Conservation (phyloP, 2,329 filamentous ascomycete genomes). For the Chrysosporium queenslandicum region DNA sequence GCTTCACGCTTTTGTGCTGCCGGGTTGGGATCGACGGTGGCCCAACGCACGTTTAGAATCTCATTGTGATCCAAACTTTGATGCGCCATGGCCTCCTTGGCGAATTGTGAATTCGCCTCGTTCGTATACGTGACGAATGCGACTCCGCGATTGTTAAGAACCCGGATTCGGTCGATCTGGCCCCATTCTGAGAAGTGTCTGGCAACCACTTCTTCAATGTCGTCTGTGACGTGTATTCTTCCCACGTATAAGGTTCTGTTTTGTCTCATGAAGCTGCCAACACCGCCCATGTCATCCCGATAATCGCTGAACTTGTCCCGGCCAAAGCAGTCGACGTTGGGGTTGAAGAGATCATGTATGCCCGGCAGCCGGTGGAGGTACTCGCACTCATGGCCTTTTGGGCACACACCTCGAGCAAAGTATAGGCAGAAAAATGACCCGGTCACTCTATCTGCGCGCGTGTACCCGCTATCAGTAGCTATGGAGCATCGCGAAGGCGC, state of each 20-base stretch:
- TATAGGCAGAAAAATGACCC: conserved; percentile 89
- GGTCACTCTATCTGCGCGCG: conserved; percentile 61
- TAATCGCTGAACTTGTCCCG: conserved; percentile 90
- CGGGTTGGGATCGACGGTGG: conserved; percentile 90
- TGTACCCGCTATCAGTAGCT: conserved; percentile 67
- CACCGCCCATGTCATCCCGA: conserved; percentile 94
- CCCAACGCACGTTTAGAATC: conserved; percentile 92
- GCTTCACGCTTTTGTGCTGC: conserved; percentile 89
- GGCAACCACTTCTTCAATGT: conserved; percentile 92
- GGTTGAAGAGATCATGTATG: conserved; percentile 81
- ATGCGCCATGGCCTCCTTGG: conserved; percentile 91
- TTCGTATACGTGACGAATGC: conserved; percentile 93
- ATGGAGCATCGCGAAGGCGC: conserved; percentile 83
- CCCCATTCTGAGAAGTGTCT: conserved; percentile 97
- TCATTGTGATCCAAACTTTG: conserved; percentile 86
- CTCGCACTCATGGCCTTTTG: conserved; percentile 84
- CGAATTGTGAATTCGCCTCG: conserved; percentile 80
- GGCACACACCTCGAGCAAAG: conserved; percentile 72
- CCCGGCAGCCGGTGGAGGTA: conserved; percentile 84
- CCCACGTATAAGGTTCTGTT: conserved; percentile 92
- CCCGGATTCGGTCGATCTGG: conserved; percentile 74
- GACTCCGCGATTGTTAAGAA: conserved; percentile 79
- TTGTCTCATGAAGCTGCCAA: conserved; percentile 84
- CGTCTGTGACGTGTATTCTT: conserved; percentile 87
- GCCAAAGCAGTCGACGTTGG: conserved; percentile 90